Evolutionary conservation across 2,329 filamentous ascomycete species (phyloP).

Genomic region (Curvularia verruculosa): DNA sequence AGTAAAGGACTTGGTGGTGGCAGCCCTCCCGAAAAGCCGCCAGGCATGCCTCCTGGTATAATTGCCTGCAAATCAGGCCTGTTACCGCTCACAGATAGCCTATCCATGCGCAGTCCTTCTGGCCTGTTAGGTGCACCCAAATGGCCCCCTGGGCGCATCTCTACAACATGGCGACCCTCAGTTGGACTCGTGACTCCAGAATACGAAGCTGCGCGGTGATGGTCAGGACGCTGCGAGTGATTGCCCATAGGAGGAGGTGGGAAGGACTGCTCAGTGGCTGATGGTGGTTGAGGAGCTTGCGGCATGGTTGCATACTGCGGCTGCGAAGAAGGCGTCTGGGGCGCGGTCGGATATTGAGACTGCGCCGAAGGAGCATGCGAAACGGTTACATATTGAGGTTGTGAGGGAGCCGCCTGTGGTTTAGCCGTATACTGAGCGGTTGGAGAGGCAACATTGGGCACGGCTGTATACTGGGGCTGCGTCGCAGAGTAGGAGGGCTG

Average conservation of each 20-base stretch:
- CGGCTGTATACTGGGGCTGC: constrained; percentile 9
- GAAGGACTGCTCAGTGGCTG: constrained; percentile 30
- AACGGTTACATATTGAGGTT: constrained; percentile 7
- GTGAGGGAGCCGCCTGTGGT: constrained; percentile 7
- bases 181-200: constrained; percentile 28
- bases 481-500: constrained; percentile 28
- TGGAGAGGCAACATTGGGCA: neutral
- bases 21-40: constrained; percentile 36
- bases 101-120: constrained; percentile 53
- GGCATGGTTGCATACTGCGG: constrained; percentile 26
- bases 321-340: constrained; percentile 9
- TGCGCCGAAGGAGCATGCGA: constrained; percentile 10
- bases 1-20: constrained; percentile 83
- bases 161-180: constrained; percentile 48
- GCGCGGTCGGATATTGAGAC: constrained; percentile 7
- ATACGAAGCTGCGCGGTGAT: constrained; percentile 33
- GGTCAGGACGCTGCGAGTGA: constrained; percentile 35
- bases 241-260: constrained; percentile 40
- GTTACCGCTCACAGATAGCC: constrained; percentile 56
- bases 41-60: constrained; percentile 1
- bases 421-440: neutral
- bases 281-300: constrained; percentile 25
- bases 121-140: constrained; percentile 36
- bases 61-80: constrained; percentile 49
- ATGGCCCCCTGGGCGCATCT: constrained; percentile 49